These are phyloP conservation scores for Vitis vinifera DNA, from an alignment of 164 flowering plant species.

Conservation along the genomic window DNA sequence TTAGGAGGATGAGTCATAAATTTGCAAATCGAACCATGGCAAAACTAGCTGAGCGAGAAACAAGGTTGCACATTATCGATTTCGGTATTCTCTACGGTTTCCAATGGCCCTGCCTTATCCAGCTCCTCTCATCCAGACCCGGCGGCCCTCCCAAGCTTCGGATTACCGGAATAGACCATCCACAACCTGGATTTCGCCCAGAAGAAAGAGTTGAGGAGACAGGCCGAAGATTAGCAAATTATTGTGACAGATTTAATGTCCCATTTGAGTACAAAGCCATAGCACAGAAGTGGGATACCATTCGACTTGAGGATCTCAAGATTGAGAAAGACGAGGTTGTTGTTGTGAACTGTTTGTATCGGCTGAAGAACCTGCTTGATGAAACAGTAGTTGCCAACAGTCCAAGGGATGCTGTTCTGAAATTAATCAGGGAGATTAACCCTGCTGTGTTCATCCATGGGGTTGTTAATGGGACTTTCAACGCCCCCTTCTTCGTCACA, in stretches of 20 bases:
- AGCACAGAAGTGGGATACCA: constrained; percentile 40
- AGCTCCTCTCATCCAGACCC: constrained; percentile 25
- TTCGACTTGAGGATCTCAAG: constrained; percentile 30
- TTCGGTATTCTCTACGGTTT: constrained; percentile 38
- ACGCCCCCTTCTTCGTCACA: constrained; percentile 11
- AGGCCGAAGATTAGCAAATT: constrained; percentile 25
- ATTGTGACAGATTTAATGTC: constrained; percentile 27
- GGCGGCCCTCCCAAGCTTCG: constrained; percentile 41
- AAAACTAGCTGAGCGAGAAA: constrained; percentile 17
- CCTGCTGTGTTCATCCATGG: constrained; percentile 20
- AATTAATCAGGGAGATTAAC: constrained; percentile 11
- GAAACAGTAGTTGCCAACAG: constrained; percentile 7
- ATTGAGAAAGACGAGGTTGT: constrained; percentile 22
- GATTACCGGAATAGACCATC: constrained; percentile 38
- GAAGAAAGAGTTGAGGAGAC: constrained; percentile 35
- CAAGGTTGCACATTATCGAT: constrained; percentile 34
- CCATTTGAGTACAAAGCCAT: constrained; percentile 29
- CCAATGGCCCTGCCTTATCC: constrained; percentile 49
- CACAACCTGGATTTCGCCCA: constrained; percentile 39
- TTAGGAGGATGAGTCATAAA: constrained; percentile 25
- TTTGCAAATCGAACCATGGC: constrained; percentile 23
- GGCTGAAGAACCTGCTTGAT: constrained; percentile 24
- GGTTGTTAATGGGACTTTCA: constrained; percentile 12
- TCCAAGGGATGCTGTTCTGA: constrained; percentile 15
- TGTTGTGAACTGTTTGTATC: constrained; percentile 27